Percentiles rank a stretch among this genome's conserved stretches.
Evolutionary conservation across 805 yeast species (phyloP).

Genomic region (Candida mattraensis): DNA sequence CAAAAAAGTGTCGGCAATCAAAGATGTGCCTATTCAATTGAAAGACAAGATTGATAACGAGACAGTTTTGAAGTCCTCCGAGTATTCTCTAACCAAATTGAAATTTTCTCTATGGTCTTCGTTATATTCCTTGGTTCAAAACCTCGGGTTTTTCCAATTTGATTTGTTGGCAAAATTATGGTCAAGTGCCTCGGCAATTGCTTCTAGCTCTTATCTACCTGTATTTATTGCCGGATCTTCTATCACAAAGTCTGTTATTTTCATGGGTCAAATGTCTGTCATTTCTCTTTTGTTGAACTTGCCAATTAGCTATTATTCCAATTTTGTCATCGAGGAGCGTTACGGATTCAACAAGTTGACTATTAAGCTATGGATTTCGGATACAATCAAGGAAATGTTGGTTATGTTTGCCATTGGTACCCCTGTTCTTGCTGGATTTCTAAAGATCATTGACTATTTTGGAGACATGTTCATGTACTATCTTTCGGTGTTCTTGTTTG

Average conservation of each 20-base stretch:
- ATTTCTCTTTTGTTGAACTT: slow-evolving; percentile 53
- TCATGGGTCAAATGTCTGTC: slow-evolving; percentile 50
- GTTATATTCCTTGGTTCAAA: slow-evolving; percentile 51
- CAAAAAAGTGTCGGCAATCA: slow-evolving; percentile 51
- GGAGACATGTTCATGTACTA: slow-evolving; percentile 83
- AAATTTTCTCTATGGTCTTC: slow-evolving; percentile 61
- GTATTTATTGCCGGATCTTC: slow-evolving; percentile 44
- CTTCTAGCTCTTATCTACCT: slow-evolving; percentile 30
- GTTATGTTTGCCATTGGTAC: slow-evolving; percentile 62
- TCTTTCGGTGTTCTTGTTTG: slow-evolving; percentile 68
- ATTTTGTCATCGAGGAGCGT: slow-evolving; percentile 87
- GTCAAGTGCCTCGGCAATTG: slow-evolving; percentile 43
- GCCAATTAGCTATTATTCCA: slow-evolving; percentile 73
- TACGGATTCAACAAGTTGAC: slow-evolving; percentile 94
- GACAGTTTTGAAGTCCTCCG: slow-evolving; percentile 74
- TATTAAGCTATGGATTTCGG: slow-evolving; percentile 65
- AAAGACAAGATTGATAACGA: slow-evolving; percentile 67
- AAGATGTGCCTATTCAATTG: slow-evolving; percentile 65
- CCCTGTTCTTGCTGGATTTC: slow-evolving; percentile 71
- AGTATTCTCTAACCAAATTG: slow-evolving; percentile 77
- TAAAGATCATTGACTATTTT: slow-evolving; percentile 76
- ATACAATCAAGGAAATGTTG: slow-evolving; percentile 58
- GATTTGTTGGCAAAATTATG: slow-evolving; percentile 69
- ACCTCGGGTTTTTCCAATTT: slow-evolving; percentile 54
- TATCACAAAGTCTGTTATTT: slow-evolving; percentile 70